Base-by-base conservation (phyloP, 352 stramenopile genomes). In the Phytopythium kandeliae region DNA sequence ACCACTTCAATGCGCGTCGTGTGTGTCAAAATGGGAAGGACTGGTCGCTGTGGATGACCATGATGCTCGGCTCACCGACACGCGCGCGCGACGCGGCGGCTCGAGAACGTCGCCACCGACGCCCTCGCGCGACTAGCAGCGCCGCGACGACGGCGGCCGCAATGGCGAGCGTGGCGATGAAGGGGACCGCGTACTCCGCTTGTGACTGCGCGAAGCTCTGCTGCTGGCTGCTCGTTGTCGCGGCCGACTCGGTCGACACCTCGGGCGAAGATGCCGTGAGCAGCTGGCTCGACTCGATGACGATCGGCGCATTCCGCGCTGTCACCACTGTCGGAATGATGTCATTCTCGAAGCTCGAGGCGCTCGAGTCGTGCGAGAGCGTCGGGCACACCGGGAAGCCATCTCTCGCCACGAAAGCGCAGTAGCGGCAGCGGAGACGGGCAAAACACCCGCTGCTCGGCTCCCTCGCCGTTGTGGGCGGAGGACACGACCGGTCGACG, bases 111-210 rank as follows among this genome's bases (percentile, higher is more conserved):
- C 45, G 28, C 2, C 45, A 28, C 8, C n/a, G 45, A n/a, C 40
- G 10, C 17, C 2, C 45, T 6, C 30, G 45, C 30, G 36, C 45
- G 0, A 17, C 45, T 28, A 41, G 26, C 9, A 51, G 28, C 19
- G 19, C 45, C 17, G 35, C 45, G 1, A 51, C n/a, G 28, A 51
- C 30, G 30, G 45, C 45, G 30, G 30, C 45, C 11, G 30, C 45
- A 3, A 41, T n/a, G 5, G 30, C n/a, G 4, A 51, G 30, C 4
- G 30, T 37, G 11, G 33, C 17, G 45, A 19, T 30, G 28, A 51
- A 13, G 2, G 45, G 35, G 28, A 37, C n/a, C 1, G n/a, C 17
- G 28, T 37, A 51, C 17, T 28, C 45, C 4, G 33, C 31, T 3
- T 36, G 8, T 2, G 28, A 30, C 19, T 15, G 12, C 10, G 45